phyloP scores from a whole-genome alignment of 78 protist species.

The Blattamonas nauphoetae region DNA sequence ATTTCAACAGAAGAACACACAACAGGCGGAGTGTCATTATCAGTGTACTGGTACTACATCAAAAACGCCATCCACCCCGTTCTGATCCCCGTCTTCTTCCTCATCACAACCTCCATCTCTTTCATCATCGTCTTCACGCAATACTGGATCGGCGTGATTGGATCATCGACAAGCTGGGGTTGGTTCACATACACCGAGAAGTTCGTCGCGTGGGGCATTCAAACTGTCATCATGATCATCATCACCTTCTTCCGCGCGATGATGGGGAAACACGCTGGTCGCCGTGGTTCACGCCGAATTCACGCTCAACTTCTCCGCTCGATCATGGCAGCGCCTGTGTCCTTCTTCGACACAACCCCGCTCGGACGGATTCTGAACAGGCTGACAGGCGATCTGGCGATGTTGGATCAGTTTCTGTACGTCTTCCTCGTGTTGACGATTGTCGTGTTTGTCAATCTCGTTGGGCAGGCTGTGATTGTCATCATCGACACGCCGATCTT shows the following conservation, averaged over 20 bases:
- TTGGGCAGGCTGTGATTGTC: slow-evolving; percentile 26
- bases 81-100: too few relatives aligned
- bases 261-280: too few relatives aligned
- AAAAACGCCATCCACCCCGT: too few relatives aligned
- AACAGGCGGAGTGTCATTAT: background rate
- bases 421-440: slow-evolving; percentile 8
- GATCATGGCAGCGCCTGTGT: slow-evolving; percentile 72
- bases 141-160: too few relatives aligned
- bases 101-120: too few relatives aligned
- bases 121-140: too few relatives aligned
- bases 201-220: too few relatives aligned
- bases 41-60: background rate
- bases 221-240: too few relatives aligned
- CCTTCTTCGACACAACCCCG: slow-evolving; percentile 92
- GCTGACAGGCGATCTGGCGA: background rate
- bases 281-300: background rate
- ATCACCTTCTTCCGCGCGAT: too few relatives aligned
- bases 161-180: too few relatives aligned
- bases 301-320: slow-evolving; percentile 14
- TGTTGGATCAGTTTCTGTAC: background rate
- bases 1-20: background rate
- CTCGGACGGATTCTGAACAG: background rate
- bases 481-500: slow-evolving; percentile 42
- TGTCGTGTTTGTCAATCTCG: background rate
- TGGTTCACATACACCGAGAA: too few relatives aligned